Base-by-base conservation (phyloP, 345 rosid genomes). In the Acer yangbiense region DNA sequence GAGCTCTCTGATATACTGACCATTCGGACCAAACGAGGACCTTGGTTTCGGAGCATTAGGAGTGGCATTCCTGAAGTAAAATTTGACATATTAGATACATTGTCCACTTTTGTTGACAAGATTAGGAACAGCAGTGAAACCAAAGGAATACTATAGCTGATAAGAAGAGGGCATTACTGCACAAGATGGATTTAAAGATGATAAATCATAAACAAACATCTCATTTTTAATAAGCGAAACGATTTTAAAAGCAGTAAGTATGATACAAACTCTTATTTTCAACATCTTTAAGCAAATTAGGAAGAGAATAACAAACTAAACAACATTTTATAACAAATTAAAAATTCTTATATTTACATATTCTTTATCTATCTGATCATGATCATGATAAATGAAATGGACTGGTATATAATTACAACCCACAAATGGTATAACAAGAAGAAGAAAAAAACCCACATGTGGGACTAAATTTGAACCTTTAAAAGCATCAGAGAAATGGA, bases 1-100 rank as follows among this genome's bases (percentile, higher is more conserved):
- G 68, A 95, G 94, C 89, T 95, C 99, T 81, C 89, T 86, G 70
- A 91, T 95, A 80, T 93, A 92, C 81, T 90, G 99, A 60, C 98
- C 98, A 78, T 81, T 93, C 3, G 99, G 97, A 84, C 99, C 99
- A 80, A 95, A 91, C 97, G 98, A 95, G 16, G 97, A 93, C 79
- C 92, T 89, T 16, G 92, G 93, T 83, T 90, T 88, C 10, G 80
- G 85, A 20, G 84, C 77, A 60, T 81, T 88, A 48, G 83, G 77
- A 52, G 82, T 63, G 12, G 32, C 79, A 79, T 85, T 82, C 89
- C 98, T 95, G 91, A 76, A 81, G 79, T 20, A n/a, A 18, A 79
- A 80, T 64, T 72, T 74, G 32, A 4, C 7, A 57, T 29, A 32
- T 61, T n/a, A 58, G 16, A 70, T 64, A 21, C 32, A 55, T 16